Evolutionary conservation across 176 grass and related monocot species (phyloP).

Genomic region (Phyllostachys edulis): DNA sequence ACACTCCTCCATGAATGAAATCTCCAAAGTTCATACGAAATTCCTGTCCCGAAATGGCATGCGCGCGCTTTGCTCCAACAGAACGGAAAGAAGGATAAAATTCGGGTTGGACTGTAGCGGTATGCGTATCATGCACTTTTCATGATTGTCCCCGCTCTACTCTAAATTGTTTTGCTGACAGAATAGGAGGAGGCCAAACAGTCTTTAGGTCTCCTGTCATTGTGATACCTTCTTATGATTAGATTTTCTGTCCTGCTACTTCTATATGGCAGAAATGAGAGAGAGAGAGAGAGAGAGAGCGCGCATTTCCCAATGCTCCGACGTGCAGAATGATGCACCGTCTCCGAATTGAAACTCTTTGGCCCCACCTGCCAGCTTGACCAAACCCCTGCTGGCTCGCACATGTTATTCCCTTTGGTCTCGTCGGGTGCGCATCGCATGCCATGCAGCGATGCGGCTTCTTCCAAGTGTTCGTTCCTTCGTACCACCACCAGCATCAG

Average conservation of each 20-base stretch:
- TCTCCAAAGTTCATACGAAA: not conserved
- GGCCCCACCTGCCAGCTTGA: slow-evolving; percentile 30
- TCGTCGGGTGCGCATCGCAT: not conserved
- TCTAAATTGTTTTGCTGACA: not conserved
- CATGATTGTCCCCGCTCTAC: slow-evolving; percentile 19
- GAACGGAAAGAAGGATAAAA: not conserved
- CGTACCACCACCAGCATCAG: slow-evolving; percentile 8
- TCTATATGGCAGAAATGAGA: not conserved
- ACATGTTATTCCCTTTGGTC: not conserved
- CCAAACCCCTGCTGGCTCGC: not conserved
- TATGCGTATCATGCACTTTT: slow-evolving; percentile 13
- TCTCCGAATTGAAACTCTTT: not conserved
- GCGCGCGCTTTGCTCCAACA: not conserved
- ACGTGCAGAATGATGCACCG: slow-evolving; percentile 5
- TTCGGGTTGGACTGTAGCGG: not conserved
- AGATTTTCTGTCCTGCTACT: not conserved
- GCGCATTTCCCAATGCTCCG: slow-evolving; percentile 21
- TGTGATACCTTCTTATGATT: slow-evolving; percentile 25
- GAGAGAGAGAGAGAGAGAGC: not conserved
- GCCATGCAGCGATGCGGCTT: not conserved
- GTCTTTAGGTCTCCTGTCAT: slow-evolving; percentile 31
- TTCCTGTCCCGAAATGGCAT: not conserved
- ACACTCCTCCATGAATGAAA: not conserved
- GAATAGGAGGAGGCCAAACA: slow-evolving; percentile 19
- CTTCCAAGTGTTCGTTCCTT: not conserved